A percentile compares a stretch with the other conserved stretches of the same genome.
Evolutionary conservation across 768 basidiomycete species (phyloP).

Genomic region (Russula compacta): DNA sequence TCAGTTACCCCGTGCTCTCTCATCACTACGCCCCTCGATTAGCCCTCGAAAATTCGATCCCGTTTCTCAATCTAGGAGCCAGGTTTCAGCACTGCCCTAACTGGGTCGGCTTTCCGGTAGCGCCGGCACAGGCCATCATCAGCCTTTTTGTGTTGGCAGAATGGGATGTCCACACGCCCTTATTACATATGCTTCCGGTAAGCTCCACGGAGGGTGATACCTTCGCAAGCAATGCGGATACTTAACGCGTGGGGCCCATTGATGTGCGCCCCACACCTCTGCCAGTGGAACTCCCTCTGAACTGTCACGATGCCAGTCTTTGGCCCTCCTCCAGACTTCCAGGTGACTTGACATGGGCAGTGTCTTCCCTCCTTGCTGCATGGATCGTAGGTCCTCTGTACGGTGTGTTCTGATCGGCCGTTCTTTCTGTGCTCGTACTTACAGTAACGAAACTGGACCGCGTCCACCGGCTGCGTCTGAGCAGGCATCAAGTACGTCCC

Average conservation of each 20-base stretch:
- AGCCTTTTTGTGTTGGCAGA: neutral
- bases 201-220: neutral
- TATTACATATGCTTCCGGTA: neutral
- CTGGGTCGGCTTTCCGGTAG: neutral
- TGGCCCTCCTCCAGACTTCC: neutral
- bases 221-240: neutral
- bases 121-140: neutral
- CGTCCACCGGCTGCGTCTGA: neutral
- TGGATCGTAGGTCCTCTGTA: conserved; percentile 12
- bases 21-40: neutral
- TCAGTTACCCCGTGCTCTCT: neutral
- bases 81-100: neutral
- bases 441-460: neutral
- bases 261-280: neutral
- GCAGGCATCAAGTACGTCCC: conserved; percentile 7
- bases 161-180: too few relatives aligned
- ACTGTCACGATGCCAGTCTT: neutral
- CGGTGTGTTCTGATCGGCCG: neutral
- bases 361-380: neutral
- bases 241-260: neutral
- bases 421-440: neutral
- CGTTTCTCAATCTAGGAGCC: neutral
- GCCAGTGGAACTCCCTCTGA: neutral
- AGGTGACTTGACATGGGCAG: neutral
- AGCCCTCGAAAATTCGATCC: neutral